Percentiles rank a stretch among this genome's conserved stretches.
phyloP scores from a whole-genome alignment of 441 rosid genomes.

The Macaranga tanarius region DNA sequence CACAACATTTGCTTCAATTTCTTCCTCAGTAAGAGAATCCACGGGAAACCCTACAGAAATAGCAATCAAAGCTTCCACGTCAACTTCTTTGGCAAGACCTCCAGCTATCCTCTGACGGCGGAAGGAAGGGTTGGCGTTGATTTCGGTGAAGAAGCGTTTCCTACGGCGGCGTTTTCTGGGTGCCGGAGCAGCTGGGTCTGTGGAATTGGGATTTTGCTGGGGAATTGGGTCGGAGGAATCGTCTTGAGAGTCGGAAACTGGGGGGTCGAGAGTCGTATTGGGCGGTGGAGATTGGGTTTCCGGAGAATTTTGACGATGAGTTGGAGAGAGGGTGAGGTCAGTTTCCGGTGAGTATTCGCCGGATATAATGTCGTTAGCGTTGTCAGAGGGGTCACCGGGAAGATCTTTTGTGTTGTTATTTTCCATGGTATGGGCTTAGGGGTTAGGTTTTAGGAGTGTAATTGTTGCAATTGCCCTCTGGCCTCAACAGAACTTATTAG shows the following conservation, averaged over 20 bases:
- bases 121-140: slow-evolving; percentile 63
- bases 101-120: slow-evolving; percentile 54
- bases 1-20: slow-evolving; percentile 89
- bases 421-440: too few relatives aligned
- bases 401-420: too few relatives aligned
- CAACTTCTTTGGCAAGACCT: slow-evolving; percentile 63
- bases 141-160: slow-evolving; percentile 86
- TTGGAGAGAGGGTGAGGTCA: slow-evolving; percentile 42
- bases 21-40: slow-evolving; percentile 88
- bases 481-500: too few relatives aligned
- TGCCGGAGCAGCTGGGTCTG: slow-evolving; percentile 51
- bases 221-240: slow-evolving; percentile 60
- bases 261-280: slow-evolving; percentile 36
- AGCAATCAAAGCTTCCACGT: slow-evolving; percentile 74
- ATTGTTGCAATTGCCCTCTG: too few relatives aligned
- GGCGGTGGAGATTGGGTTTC: slow-evolving; percentile 31
- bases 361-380: slow-evolving; percentile 38
- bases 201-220: slow-evolving; percentile 44
- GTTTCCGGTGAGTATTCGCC: slow-evolving; percentile 57
- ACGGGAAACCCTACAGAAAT: slow-evolving; percentile 88
- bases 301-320: slow-evolving; percentile 33
- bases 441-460: too few relatives aligned
- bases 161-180: slow-evolving; percentile 66
- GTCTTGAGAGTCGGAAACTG: slow-evolving; percentile 65
- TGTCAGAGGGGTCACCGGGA: slow-evolving; percentile 29